Evolutionary conservation across 2,329 filamentous ascomycete species (phyloP).

Genomic region (Fusarium siculi): DNA sequence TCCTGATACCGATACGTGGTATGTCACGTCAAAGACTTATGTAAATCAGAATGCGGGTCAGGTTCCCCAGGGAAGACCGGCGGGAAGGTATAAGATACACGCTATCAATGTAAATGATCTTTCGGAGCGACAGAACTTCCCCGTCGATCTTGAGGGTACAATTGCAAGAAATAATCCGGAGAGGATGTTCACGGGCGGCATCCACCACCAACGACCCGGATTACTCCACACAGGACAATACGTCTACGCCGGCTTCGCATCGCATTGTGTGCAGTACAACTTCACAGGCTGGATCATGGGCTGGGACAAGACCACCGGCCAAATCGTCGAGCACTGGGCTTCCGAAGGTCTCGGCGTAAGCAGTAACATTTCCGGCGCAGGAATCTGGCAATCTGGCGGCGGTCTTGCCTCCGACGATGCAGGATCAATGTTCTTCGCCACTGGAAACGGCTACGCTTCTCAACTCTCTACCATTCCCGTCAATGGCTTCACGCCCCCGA

Average conservation of each 20-base stretch:
- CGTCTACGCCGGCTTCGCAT: conserved; percentile 64
- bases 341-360: conserved; percentile 55
- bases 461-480: conserved; percentile 52
- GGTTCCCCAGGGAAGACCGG: conserved; percentile 48
- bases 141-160: conserved; percentile 59
- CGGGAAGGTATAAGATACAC: conserved; percentile 52
- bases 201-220: conserved; percentile 62
- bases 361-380: conserved; percentile 53
- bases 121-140: conserved; percentile 55
- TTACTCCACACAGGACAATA: conserved; percentile 58
- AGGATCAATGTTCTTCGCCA: conserved; percentile 53
- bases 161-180: conserved; percentile 57
- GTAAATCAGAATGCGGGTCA: conserved; percentile 45
- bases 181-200: conserved; percentile 63
- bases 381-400: conserved; percentile 57
- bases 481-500: conserved; percentile 52
- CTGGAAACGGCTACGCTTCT: conserved; percentile 55
- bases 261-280: conserved; percentile 66
- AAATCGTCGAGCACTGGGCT: conserved; percentile 53
- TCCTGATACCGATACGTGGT: conserved; percentile 56
- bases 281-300: conserved; percentile 65
- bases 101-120: conserved; percentile 54
- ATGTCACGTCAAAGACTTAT: conserved; percentile 58
- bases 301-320: conserved; percentile 55
- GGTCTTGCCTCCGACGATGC: conserved; percentile 53